Evolutionary conservation across 306 rosid species (phyloP).

Genomic region (Cicer judaicum): DNA sequence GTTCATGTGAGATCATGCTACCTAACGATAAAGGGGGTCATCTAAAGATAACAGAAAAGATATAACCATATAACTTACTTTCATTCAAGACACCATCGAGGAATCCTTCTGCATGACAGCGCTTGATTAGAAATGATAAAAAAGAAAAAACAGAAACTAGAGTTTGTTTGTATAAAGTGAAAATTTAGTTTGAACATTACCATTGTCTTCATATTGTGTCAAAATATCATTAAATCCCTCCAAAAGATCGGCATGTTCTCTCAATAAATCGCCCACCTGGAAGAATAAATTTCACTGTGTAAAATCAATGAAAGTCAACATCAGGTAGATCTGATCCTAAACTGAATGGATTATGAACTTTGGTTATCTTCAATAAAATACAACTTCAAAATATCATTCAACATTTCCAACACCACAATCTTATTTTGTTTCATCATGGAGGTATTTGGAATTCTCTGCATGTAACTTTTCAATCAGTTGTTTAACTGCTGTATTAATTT

Average conservation of each 20-base stretch:
- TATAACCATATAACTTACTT: slow-evolving; percentile 63
- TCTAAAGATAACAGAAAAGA: slow-evolving; percentile 33
- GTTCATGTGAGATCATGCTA: slow-evolving; percentile 10
- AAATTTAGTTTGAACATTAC: slow-evolving; percentile 47
- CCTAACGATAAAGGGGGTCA: slow-evolving; percentile 36
- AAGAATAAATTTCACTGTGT: slow-evolving; percentile 5
- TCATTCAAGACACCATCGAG: slow-evolving; percentile 92
- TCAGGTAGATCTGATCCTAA: slow-evolving; percentile 20
- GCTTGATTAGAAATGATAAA: slow-evolving; percentile 54
- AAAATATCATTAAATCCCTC: slow-evolving; percentile 88
- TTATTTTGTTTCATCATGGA: slow-evolving; percentile 4
- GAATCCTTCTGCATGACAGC: slow-evolving; percentile 80
- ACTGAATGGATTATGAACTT: slow-evolving; percentile 8
- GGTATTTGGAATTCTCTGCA: slow-evolving; percentile 9
- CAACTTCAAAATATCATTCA: slow-evolving; percentile 25
- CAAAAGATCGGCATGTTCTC: slow-evolving; percentile 79
- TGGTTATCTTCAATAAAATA: background rate
- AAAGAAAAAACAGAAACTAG: slow-evolving; percentile 16
- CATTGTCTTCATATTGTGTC: slow-evolving; percentile 81
- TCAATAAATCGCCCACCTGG: slow-evolving; percentile 82
- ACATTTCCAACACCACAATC: slow-evolving; percentile 8
- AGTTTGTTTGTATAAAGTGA: slow-evolving; percentile 16
- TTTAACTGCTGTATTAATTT: background rate
- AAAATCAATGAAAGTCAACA: background rate
- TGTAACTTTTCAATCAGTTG: slow-evolving; percentile 7